A percentile compares a stretch with the other conserved stretches of the same genome.
Evolutionary conservation across 192 early-diverging fungal species (phyloP).

Genomic region (Dispira simplex): DNA sequence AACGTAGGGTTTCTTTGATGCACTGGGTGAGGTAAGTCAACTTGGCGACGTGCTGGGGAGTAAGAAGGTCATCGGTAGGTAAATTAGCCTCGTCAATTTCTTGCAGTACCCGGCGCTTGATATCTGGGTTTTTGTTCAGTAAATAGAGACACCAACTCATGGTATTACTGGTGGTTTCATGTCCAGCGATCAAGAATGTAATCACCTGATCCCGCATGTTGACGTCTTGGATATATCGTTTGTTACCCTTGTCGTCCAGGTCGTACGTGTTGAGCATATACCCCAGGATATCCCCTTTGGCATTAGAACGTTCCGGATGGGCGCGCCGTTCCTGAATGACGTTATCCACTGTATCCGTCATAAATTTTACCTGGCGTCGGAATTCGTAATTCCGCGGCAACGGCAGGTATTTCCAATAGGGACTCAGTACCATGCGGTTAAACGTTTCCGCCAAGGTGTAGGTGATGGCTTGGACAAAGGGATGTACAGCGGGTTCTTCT

Average conservation of each 20-base stretch:
- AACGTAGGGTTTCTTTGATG: slow-evolving; percentile 40
- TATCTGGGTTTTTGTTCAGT: slow-evolving; percentile 24
- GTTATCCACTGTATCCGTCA: slow-evolving; percentile 29
- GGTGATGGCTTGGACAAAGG: slow-evolving; percentile 23
- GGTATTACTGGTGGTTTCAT: slow-evolving; percentile 37
- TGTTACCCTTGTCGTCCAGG: slow-evolving; percentile 16
- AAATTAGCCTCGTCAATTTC: slow-evolving; percentile 33
- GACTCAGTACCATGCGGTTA: slow-evolving; percentile 16
- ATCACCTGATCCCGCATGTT: slow-evolving; percentile 46
- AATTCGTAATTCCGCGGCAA: slow-evolving; percentile 22
- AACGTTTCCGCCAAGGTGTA: slow-evolving; percentile 21
- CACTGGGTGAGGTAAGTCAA: slow-evolving; percentile 32
- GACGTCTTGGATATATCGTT: slow-evolving; percentile 18
- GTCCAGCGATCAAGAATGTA: slow-evolving; percentile 44
- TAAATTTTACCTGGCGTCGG: slow-evolving; percentile 19
- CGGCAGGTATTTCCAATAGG: slow-evolving; percentile 29
- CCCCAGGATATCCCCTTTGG: slow-evolving; percentile 29
- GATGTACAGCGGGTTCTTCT: slow-evolving; percentile 14
- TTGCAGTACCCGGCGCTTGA: slow-evolving; percentile 22
- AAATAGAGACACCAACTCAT: slow-evolving; percentile 33
- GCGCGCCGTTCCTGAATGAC: slow-evolving; percentile 30
- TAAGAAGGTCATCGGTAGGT: slow-evolving; percentile 13
- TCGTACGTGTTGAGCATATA: slow-evolving; percentile 38
- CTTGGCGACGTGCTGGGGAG: slow-evolving; percentile 19
- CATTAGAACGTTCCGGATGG: slow-evolving; percentile 14